phyloP scores from a whole-genome alignment of 768 basidiomycete species.

The Suillus variegatus region DNA sequence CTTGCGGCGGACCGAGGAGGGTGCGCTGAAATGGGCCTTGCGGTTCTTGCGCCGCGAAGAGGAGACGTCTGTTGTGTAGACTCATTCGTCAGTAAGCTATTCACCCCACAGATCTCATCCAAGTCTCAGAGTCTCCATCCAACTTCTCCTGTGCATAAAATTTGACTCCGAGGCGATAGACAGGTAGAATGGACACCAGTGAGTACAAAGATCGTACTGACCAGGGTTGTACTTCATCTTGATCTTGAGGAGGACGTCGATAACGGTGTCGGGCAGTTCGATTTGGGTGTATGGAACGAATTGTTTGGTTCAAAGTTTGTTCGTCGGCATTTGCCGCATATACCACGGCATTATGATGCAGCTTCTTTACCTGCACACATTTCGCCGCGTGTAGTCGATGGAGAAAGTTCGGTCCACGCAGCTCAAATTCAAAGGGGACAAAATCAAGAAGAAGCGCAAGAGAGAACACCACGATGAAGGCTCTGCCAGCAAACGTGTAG shows the following conservation, averaged over 20 bases:
- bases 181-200: constrained; percentile 18
- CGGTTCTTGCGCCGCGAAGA: constrained; percentile 96
- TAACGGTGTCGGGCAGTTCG: constrained; percentile 45
- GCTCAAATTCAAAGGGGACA: constrained; percentile 90
- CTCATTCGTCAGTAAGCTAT: constrained; percentile 33
- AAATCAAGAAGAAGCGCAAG: constrained; percentile 80
- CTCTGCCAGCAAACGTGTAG: constrained; percentile 44
- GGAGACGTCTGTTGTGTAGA: constrained; percentile 64
- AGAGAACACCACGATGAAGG: constrained; percentile 47
- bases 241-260: constrained; percentile 66
- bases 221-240: constrained; percentile 84
- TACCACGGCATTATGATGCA: neutral
- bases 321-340: constrained; percentile 25
- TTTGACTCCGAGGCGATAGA: constrained; percentile 27
- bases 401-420: constrained; percentile 68
- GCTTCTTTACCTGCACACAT: neutral
- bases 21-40: constrained; percentile 97
- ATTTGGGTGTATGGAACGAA: constrained; percentile 18
- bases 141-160: constrained; percentile 42
- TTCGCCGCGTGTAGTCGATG: constrained; percentile 23
- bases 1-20: constrained; percentile 93
- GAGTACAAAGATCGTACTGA: constrained; percentile 45
- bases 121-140: constrained; percentile 47
- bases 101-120: constrained; percentile 42
- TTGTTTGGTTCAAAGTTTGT: constrained; percentile 41